A percentile compares a stretch with the other conserved stretches of the same genome.
Evolutionary conservation across 208 protist species (phyloP).

Genomic region (Leishmania amazonensis): DNA sequence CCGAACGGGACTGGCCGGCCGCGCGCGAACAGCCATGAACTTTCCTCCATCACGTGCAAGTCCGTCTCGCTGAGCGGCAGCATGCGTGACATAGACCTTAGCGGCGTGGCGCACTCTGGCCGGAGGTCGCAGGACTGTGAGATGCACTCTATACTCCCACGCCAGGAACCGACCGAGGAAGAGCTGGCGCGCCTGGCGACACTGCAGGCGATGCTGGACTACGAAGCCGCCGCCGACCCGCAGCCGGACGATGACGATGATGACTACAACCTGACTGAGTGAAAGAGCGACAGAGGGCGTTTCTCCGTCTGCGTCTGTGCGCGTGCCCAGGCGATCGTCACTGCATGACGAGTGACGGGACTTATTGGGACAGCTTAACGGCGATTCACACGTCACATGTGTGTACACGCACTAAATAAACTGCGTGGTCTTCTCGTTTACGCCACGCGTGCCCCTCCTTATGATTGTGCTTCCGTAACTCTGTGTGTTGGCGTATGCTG

Average conservation of each 20-base stretch:
- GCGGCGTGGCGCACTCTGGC: conserved; percentile 1
- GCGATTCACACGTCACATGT: background rate
- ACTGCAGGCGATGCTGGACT: conserved; percentile 64
- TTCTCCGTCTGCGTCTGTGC: background rate
- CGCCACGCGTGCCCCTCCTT: background rate
- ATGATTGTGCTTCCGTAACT: background rate
- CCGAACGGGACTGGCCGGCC: background rate
- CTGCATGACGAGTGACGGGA: background rate
- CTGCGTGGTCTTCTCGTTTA: background rate
- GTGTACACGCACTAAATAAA: background rate
- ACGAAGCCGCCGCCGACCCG: conserved; percentile 45
- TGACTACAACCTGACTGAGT: conserved; percentile 51
- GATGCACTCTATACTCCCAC: conserved; percentile 8
- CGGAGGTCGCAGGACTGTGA: conserved; percentile 21
- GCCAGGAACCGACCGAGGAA: conserved; percentile 35
- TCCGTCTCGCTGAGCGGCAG: conserved; percentile 20
- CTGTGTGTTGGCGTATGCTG: background rate
- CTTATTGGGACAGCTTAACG: background rate
- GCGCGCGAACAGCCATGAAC: conserved; percentile 2
- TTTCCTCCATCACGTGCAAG: background rate
- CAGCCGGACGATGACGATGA: conserved; percentile 38
- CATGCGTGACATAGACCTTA: conserved; percentile 4
- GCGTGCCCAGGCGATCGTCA: background rate
- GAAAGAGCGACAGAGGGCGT: background rate
- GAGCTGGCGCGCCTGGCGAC: conserved; percentile 57